Base-by-base conservation (phyloP, 2,329 filamentous ascomycete species). In the Beauveria sp. region DNA sequence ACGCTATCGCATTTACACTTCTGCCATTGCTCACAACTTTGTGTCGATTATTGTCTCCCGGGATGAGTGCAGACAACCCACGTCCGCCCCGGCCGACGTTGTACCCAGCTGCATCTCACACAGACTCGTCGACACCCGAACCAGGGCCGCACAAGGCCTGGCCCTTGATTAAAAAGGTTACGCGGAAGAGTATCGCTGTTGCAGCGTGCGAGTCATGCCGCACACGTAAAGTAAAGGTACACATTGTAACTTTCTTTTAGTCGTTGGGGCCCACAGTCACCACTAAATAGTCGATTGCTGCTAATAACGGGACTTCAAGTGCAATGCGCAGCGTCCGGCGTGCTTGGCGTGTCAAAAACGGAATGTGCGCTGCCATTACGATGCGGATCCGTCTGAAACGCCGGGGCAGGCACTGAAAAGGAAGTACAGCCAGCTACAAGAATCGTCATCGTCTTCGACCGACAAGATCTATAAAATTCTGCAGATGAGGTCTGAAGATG, bases 401-500 rank as follows among this genome's bases (percentile, higher is more conserved):
- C 49, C 49, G 28, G 49, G 49, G 16, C 49, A 52, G 18, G 49
- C 49, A 10, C 18, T 52, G 26, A 52, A 34, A 3, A 30, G 49
- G 5, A 52, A 52, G 18, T 52, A 52, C n/a, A 34, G 3, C 30
- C 49, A 34, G 49, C 30, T 52, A 18, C 26, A 52, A 34, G 30
- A 22, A 9, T 10, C 26, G 5, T 34, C 49, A 9, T 30, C 49
- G 10, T 52, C 49, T 10, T 26, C 30, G 7, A 22, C 49, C 7
- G 61, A 66, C 5, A 67, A 70, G 9, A 28, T 71, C 0, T 12
- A 70, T 5, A 51, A 64, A 0, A 24, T 68, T 0, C 28, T 71
- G 5, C 64, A 18, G 26, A 61, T 24, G 3, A 38, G 68, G 1
- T 66, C 69, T 0, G 63, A 73, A 1, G 42, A 62, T 5, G 73